Conservation (phyloP, 352 stramenopile species). For the Globisporangium cystogenes region DNA sequence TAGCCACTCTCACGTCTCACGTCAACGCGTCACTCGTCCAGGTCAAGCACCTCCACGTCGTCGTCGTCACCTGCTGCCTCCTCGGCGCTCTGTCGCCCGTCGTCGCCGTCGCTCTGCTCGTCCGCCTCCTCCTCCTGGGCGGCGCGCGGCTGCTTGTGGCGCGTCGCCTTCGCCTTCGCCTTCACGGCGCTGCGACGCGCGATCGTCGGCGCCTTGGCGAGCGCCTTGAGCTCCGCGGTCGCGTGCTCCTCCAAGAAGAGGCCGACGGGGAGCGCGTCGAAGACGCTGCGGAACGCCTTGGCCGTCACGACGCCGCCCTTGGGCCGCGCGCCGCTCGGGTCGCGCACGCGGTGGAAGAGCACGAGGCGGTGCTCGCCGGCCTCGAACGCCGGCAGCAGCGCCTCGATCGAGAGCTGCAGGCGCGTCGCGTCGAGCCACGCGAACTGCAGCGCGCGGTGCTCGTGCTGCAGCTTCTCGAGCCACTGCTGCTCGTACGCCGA, state of each 20-base stretch:
- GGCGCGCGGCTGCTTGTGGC: not conserved
- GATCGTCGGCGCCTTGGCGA: slow-evolving; percentile 52
- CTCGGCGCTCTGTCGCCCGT: slow-evolving; percentile 27
- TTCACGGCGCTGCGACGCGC: slow-evolving; percentile 25
- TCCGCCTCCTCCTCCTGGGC: not conserved
- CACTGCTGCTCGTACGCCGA: slow-evolving; percentile 64
- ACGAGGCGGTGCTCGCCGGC: slow-evolving; percentile 54
- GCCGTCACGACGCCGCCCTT: slow-evolving; percentile 28
- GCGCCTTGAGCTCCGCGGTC: slow-evolving; percentile 31
- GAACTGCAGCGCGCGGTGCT: slow-evolving; percentile 59
- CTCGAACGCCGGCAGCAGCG: slow-evolving; percentile 33
- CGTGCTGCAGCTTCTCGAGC: slow-evolving; percentile 52
- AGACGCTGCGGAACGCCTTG: slow-evolving; percentile 56
- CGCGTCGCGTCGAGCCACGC: slow-evolving; percentile 63
- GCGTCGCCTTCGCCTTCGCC: slow-evolving; percentile 4
- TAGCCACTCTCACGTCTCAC: no score
- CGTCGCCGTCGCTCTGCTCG: slow-evolving; percentile 23
- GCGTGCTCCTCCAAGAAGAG: slow-evolving; percentile 51
- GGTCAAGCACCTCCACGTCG: slow-evolving; percentile 34
- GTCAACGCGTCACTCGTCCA: slow-evolving; percentile 26
- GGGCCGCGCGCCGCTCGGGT: slow-evolving; percentile 23
- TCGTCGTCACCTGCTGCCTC: slow-evolving; percentile 18
- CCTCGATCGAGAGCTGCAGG: slow-evolving; percentile 67
- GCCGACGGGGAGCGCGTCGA: slow-evolving; percentile 48
- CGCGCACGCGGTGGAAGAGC: slow-evolving; percentile 52